Evolutionary conservation across 2,329 filamentous ascomycete genomes (phyloP).

Genomic region (Triangularia verruculosa): DNA sequence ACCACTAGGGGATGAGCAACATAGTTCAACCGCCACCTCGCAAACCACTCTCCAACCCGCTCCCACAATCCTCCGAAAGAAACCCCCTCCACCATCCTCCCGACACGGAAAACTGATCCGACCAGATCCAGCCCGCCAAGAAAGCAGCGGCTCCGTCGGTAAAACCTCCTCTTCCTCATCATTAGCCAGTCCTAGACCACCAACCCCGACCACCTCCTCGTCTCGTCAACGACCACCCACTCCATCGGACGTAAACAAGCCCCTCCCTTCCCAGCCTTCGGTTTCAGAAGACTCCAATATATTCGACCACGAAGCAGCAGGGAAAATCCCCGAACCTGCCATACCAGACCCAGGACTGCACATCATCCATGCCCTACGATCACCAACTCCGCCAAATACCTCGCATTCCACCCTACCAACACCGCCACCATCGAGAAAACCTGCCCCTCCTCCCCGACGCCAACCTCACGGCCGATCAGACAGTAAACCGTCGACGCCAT

Average conservation of each 20-base stretch:
- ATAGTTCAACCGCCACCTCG: conserved; percentile 31
- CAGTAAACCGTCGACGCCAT: conserved; percentile 34
- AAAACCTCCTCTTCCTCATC: conserved; percentile 10
- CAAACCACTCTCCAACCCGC: conserved; percentile 19
- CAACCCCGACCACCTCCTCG: conserved; percentile 25
- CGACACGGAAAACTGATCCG: conserved; percentile 72
- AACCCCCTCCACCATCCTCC: conserved; percentile 70
- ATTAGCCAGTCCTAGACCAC: conserved; percentile 14
- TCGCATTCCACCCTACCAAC: conserved; percentile 34
- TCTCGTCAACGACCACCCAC: conserved; percentile 35
- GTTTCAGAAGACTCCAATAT: conserved; percentile 48
- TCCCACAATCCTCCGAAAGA: conserved; percentile 46
- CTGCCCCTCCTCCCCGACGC: conserved; percentile 51
- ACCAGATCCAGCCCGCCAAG: conserved; percentile 40
- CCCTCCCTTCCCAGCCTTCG: conserved; percentile 49
- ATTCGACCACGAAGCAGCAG: conserved; percentile 53
- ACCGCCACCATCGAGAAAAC: conserved; percentile 32
- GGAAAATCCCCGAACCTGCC: conserved; percentile 47
- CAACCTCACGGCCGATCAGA: conserved; percentile 47
- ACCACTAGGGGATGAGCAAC: conserved; percentile 47
- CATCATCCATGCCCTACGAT: conserved; percentile 26
- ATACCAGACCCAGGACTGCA: conserved; percentile 27
- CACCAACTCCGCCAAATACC: conserved; percentile 39
- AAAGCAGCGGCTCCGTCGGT: conserved; percentile 32
- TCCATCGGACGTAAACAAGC: conserved; percentile 57